These are phyloP conservation scores for Eucalyptus regnans DNA, from an alignment of 345 rosid species.

Conservation along the genomic window DNA sequence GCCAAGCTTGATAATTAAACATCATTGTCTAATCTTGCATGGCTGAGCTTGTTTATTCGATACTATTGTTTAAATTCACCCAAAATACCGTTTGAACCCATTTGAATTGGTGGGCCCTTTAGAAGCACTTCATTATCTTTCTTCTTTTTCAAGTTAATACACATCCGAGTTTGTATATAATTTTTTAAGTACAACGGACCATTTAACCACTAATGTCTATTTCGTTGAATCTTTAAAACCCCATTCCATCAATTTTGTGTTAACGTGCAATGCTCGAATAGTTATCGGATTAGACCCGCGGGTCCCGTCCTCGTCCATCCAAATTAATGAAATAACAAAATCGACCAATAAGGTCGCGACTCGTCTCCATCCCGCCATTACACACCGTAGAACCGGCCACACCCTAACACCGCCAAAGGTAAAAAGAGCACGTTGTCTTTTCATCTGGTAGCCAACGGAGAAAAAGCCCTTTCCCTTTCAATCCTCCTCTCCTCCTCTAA, in stretches of 20 bases:
- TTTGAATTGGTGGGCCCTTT: background rate
- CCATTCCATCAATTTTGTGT: background rate
- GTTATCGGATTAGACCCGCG: background rate
- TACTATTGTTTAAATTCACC: background rate
- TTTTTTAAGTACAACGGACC: background rate
- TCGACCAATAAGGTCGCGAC: background rate
- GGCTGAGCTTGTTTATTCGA: background rate
- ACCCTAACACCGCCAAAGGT: background rate
- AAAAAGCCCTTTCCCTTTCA: background rate
- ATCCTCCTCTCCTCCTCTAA: background rate
- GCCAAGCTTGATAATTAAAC: background rate
- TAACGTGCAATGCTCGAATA: background rate
- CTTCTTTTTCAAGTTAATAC: background rate
- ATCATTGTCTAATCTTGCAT: background rate
- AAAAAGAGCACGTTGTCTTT: background rate
- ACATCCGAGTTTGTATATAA: background rate
- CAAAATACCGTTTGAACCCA: background rate
- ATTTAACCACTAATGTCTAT: background rate
- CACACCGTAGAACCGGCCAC: background rate
- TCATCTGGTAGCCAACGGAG: background rate
- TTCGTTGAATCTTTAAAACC: background rate
- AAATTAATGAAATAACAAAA: background rate
- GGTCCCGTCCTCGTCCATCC: background rate
- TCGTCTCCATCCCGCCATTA: background rate
- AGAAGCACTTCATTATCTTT: background rate